phyloP scores from a whole-genome alignment of 805 yeast species.

The Metschnikowia anglica region DNA sequence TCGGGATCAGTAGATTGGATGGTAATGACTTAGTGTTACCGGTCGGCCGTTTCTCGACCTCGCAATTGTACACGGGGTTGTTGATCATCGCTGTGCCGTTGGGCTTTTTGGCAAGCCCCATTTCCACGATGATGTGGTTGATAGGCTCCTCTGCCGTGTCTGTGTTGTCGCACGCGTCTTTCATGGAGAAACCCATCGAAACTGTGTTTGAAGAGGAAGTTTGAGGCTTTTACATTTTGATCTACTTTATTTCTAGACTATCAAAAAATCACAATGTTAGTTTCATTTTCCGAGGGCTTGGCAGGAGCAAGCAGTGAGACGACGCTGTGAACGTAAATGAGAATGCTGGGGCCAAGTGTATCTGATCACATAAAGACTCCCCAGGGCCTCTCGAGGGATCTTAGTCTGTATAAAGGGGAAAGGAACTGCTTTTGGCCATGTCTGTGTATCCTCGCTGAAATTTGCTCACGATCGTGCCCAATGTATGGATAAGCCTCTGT shows the following conservation, averaged over 20 bases:
- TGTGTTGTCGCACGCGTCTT: conserved; percentile 81
- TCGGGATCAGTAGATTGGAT: conserved; percentile 72
- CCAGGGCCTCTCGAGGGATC: no score
- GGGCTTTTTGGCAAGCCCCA: conserved; percentile 85
- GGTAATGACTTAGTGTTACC: conserved; percentile 84
- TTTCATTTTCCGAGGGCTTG: no score
- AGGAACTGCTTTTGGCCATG: no score
- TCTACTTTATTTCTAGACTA: conserved; percentile 2
- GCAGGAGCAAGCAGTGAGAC: neutral
- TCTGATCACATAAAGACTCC: no score
- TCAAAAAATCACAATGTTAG: neutral
- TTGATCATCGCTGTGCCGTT: conserved; percentile 74
- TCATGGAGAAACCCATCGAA: conserved; percentile 94
- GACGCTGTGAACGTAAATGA: no score
- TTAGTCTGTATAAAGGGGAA: no score
- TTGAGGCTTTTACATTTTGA: conserved; percentile 15
- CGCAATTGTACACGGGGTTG: conserved; percentile 82
- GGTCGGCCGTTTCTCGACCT: conserved; percentile 66
- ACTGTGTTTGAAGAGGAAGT: conserved; percentile 86
- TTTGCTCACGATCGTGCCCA: no score
- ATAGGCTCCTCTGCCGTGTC: conserved; percentile 79
- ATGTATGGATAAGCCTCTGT: no score
- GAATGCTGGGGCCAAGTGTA: no score
- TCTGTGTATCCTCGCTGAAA: no score
- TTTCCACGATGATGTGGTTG: conserved; percentile 88